Evolutionary conservation across 345 rosid genomes (phyloP), one percentile per base, ranked within the genome.

Genomic region (Bruguiera gymnorhiza): DNA sequence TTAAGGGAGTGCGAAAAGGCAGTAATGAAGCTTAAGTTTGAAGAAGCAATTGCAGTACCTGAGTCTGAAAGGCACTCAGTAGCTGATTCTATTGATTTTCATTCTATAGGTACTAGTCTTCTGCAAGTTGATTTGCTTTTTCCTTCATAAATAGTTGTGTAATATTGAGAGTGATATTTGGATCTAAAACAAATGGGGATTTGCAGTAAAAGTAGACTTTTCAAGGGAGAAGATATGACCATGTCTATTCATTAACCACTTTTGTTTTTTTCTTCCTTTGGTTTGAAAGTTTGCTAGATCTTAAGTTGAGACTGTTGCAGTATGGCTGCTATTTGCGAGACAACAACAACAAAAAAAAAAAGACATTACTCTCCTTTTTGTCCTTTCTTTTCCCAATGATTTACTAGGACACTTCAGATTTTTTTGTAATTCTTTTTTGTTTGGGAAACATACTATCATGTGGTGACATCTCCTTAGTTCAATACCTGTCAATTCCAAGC

Each of bases 1-100:
- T 78, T 92, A 53, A 90, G 73, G 79, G 98, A 92, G 70, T 95
- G 99, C 69, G 97, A 92, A 80, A 95, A 92, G 77, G 97, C 98
- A 31, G 98, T 92, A 56, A 84, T 83, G 94, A 95, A 92, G 78
- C 76, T 90, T 66, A 95, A 89, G 84, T 95, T 95, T 77, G 99
- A 92, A 83, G 98, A 92, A 81, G 99, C 99, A 59, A 95, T 95
- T 70, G 73, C 99, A 60, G 88, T 75, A 65, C 97, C 98, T 0
- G 86, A 79, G 50, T 79, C 96, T 68, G 86, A 84, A 78, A 90
- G 89, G 81, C 82, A 46, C 70, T 92, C 90, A 15, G 80, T 95
- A 6, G 99, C 96, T 21, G 98, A 95, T 69, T 84, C 97, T 58
- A 82, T 92, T 73, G 99, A 95, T 73, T 95, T 77, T 75, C 92